Conservation (phyloP, 352 stramenopile species). For the Aphanomyces cochlioides region DNA sequence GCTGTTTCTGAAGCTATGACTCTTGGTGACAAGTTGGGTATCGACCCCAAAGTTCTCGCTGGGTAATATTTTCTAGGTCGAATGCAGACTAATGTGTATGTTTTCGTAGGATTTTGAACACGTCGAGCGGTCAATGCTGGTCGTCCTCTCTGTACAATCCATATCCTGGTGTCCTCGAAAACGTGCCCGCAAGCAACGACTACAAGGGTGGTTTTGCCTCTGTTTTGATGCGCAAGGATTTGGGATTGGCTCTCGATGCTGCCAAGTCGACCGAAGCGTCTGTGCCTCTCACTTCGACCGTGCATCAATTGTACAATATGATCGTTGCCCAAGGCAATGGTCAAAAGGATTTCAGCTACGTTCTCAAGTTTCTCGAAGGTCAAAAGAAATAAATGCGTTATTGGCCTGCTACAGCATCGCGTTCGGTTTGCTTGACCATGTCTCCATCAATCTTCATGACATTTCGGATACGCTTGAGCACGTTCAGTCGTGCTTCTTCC, state of each 20-base stretch:
- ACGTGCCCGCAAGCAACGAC: slow-evolving; percentile 82
- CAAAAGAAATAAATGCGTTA: slow-evolving; percentile 32
- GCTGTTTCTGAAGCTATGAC: slow-evolving; percentile 96
- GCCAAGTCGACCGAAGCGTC: slow-evolving; percentile 79
- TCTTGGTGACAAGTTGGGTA: slow-evolving; percentile 91
- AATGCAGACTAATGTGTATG: not conserved
- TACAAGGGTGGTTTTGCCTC: slow-evolving; percentile 90
- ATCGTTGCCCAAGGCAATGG: slow-evolving; percentile 66
- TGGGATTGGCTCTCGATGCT: slow-evolving; percentile 91
- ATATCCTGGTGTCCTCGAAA: slow-evolving; percentile 89
- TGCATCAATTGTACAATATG: slow-evolving; percentile 83
- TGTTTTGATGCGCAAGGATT: slow-evolving; percentile 95
- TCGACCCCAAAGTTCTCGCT: slow-evolving; percentile 91
- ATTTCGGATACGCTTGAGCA: slow-evolving; percentile 76
- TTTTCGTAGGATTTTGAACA: slow-evolving; percentile 91
- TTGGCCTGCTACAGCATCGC: slow-evolving; percentile 62
- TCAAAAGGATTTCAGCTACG: slow-evolving; percentile 85
- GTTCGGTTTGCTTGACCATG: slow-evolving; percentile 83
- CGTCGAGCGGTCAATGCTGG: slow-evolving; percentile 95
- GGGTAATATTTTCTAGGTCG: slow-evolving; percentile 35
- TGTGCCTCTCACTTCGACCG: slow-evolving; percentile 65
- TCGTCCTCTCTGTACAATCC: slow-evolving; percentile 95
- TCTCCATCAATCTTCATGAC: slow-evolving; percentile 84
- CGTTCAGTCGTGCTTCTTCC: slow-evolving; percentile 80
- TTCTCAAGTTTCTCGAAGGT: slow-evolving; percentile 75